Base-by-base conservation (phyloP, 495 filamentous ascomycete species). In the Massariosphaeria phaeospora region DNA sequence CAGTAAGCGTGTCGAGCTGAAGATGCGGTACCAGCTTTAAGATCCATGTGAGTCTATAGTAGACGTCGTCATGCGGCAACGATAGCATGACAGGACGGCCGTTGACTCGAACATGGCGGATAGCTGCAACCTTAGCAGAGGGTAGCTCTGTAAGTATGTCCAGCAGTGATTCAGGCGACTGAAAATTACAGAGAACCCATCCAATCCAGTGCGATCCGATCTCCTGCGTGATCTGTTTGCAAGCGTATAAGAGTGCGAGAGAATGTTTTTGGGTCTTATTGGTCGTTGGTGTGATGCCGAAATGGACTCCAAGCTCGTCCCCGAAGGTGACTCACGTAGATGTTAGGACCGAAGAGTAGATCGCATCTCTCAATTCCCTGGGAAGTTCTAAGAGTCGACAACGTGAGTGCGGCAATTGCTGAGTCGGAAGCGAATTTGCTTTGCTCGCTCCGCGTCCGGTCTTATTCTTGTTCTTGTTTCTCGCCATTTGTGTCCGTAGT, bases 21-120 rank as follows among this genome's bases (percentile, higher is more conserved):
- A 65, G 36, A 20, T 23, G 45, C 8, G 62, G 62, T 11, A 65
- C 52, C 8, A 65, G 53, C 40, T 65, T 65, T 33, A 65, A 59
- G 13, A 35, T 31, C 44, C 36, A 57, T 27, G 44, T 59, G n/a
- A 63, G 59, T 36, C 24, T 39, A 35, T 58, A 62, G 35, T 25
- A 52, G 13, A 57, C 36, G 15, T 50, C 29, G 20, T 64, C 59
- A 44, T 31, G 33, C 1, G 35, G 15, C 23, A 38, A 39, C 47
- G 2, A 18, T 18, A 62, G 48, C 50, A 63, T 39, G 40, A 61
- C 18, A 13, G 59, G 49, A 27, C 29, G 21, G 7, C 60, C 60
- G 20, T 42, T 26, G 4, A 48, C 52, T 11, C 60, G 49, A 13
- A 63, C n/a, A 33, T 63, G 43, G 8, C 59, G 60, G 42, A 63